Percentiles rank a stretch among this genome's conserved stretches.
Evolutionary conservation across 2,329 filamentous ascomycete genomes (phyloP).

Genomic region (Diaporthe caulivora): DNA sequence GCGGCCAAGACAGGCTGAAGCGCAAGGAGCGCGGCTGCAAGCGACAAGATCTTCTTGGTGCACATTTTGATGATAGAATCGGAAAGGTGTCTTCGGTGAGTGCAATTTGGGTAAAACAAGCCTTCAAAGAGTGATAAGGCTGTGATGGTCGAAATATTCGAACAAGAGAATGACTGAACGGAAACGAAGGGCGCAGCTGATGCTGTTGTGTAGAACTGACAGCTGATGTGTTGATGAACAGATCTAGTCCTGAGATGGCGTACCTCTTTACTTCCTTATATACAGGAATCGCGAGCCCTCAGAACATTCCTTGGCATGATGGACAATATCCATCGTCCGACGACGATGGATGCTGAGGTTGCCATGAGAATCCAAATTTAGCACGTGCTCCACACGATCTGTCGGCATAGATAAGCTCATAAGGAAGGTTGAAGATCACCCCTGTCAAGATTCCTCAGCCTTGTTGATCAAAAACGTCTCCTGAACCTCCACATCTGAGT

Average conservation of each 20-base stretch:
- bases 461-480: background rate
- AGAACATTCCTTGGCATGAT: background rate
- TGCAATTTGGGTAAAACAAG: background rate
- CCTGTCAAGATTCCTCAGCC: slow-evolving; percentile 12
- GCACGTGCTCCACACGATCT: background rate
- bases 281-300: background rate
- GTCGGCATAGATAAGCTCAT: slow-evolving; percentile 13
- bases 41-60: slow-evolving; percentile 9
- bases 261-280: background rate
- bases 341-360: background rate
- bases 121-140: slow-evolving; percentile 12
- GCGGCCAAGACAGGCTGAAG: background rate
- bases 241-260: background rate
- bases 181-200: slow-evolving; percentile 9
- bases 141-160: background rate
- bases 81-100: background rate
- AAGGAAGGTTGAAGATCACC: slow-evolving; percentile 7
- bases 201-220: slow-evolving; percentile 8
- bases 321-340: background rate
- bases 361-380: slow-evolving; percentile 1
- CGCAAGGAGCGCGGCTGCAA: slow-evolving; percentile 2
- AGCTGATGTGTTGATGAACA: slow-evolving; percentile 1
- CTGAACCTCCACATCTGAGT: background rate
- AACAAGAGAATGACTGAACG: slow-evolving; percentile 14
- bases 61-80: background rate